Conservation (phyloP, 2,329 filamentous ascomycete species). For the Sporothrix schenckii region DNA sequence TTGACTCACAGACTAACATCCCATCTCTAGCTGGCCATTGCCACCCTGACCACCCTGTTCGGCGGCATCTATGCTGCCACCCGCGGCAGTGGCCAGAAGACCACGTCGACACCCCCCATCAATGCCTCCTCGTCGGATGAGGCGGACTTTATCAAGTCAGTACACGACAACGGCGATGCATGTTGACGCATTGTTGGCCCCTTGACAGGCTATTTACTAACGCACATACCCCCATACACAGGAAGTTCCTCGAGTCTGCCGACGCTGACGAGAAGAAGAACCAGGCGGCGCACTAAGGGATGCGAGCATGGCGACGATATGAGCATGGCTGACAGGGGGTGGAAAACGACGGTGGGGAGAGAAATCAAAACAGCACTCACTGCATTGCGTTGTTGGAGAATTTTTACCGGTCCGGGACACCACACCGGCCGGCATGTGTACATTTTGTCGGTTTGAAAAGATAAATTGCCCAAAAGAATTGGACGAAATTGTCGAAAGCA, state of each 20-base stretch:
- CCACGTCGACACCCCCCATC: constrained; percentile 58
- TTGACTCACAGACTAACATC: not conserved
- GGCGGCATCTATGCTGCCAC: constrained; percentile 52
- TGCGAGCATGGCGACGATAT: not conserved
- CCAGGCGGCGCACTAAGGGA: constrained; percentile 34
- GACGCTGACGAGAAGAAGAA: constrained; percentile 48
- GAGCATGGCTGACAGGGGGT: not conserved
- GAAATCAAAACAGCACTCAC: not conserved
- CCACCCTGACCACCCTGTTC: constrained; percentile 56
- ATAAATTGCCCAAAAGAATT: constrained; percentile 27
- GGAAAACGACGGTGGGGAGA: not conserved
- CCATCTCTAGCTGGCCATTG: constrained; percentile 57
- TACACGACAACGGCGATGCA: constrained; percentile 12
- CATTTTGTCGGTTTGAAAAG: constrained; percentile 25
- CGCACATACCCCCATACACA: constrained; percentile 35
- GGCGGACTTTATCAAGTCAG: constrained; percentile 68
- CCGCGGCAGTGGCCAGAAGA: constrained; percentile 50
- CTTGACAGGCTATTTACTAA: constrained; percentile 25
- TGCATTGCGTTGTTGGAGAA: not conserved
- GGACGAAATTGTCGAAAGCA: constrained; percentile 10
- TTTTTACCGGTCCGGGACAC: not conserved
- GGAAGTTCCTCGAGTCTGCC: constrained; percentile 53
- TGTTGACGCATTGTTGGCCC: no score
- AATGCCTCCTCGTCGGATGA: constrained; percentile 65
- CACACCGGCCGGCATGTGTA: constrained; percentile 20